Percentiles rank a stretch among this genome's conserved stretches.
phyloP scores from a whole-genome alignment of 2,329 filamentous ascomycete genomes.

The Sporothrix pseudoabietina region DNA sequence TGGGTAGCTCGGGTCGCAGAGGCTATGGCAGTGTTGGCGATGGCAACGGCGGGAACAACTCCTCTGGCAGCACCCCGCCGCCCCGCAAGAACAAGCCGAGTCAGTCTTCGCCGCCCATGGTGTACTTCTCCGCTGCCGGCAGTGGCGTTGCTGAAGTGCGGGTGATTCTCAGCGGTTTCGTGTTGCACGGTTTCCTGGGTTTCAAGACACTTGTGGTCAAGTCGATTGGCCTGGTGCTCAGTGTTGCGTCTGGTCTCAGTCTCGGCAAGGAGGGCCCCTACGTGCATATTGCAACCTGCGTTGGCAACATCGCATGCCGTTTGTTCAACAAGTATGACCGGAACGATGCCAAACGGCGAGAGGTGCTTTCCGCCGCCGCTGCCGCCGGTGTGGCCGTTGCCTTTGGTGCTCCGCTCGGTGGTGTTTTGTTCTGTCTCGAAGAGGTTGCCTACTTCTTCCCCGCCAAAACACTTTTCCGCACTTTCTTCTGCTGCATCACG shows the following conservation, averaged over 20 bases:
- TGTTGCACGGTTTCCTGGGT: constrained; percentile 92
- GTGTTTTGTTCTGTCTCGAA: constrained; percentile 89
- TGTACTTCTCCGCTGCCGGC: constrained; percentile 93
- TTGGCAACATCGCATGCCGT: constrained; percentile 93
- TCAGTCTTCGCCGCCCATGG: constrained; percentile 61
- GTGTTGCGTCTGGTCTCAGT: constrained; percentile 88
- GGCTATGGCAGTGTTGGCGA: not conserved
- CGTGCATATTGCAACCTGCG: constrained; percentile 94
- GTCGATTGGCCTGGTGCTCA: constrained; percentile 77
- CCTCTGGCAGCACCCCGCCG: constrained; percentile 19
- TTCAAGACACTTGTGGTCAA: constrained; percentile 86
- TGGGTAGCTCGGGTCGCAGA: not conserved
- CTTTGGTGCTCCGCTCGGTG: constrained; percentile 84
- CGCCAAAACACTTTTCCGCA: constrained; percentile 93
- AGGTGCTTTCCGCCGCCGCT: constrained; percentile 89
- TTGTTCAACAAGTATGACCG: constrained; percentile 91
- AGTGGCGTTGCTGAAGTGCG: constrained; percentile 97
- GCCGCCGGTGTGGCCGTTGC: constrained; percentile 92
- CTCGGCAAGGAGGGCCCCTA: constrained; percentile 94
- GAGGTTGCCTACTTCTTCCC: constrained; percentile 98
- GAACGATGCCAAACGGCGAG: constrained; percentile 92
- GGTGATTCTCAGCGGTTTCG: constrained; percentile 96
- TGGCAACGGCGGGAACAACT: not conserved
- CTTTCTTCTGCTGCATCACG: constrained; percentile 96
- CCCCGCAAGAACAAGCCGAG: not conserved